phyloP scores from a whole-genome alignment of 257 asterid genomes.

The Solanum appendiculatum region DNA sequence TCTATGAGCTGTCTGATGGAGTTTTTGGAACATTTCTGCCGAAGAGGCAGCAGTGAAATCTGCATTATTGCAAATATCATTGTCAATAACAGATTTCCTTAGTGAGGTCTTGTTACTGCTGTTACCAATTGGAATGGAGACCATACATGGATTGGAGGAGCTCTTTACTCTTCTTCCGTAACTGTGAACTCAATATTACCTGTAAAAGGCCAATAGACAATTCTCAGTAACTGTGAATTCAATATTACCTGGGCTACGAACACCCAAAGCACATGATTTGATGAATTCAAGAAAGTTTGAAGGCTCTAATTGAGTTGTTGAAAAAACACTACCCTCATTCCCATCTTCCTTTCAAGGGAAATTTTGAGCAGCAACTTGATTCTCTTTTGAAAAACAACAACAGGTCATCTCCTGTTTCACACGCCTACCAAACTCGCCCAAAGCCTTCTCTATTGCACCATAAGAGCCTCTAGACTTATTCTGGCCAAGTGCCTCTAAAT shows the following conservation, averaged over 20 bases:
- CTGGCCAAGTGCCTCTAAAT: conserved; percentile 8
- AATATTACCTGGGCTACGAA: conserved; percentile 25
- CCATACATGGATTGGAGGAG: background rate
- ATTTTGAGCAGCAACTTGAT: conserved; percentile 7
- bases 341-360: background rate
- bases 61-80: conserved; percentile 8
- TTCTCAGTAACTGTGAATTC: conserved; percentile 34
- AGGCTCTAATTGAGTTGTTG: conserved; percentile 42
- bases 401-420: conserved; percentile 63
- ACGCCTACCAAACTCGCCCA: conserved; percentile 43
- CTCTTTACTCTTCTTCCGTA: conserved; percentile 42
- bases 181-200: too few species aligned
- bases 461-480: conserved; percentile 33
- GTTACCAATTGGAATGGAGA: conserved; percentile 5
- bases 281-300: conserved; percentile 24
- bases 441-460: conserved; percentile 58
- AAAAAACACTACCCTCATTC: conserved; percentile 8
- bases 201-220: conserved; percentile 45
- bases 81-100: conserved; percentile 18
- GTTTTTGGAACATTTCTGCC: conserved; percentile 43
- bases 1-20: conserved; percentile 25
- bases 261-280: conserved; percentile 28
- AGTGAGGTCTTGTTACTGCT: background rate
- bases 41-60: conserved; percentile 31
- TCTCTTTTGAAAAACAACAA: conserved; percentile 41